A percentile compares a stretch with the other conserved stretches of the same genome.
These are phyloP conservation scores for Penicillium sp. DNA, from an alignment of 2,329 filamentous ascomycete genomes.

Conservation along the genomic window DNA sequence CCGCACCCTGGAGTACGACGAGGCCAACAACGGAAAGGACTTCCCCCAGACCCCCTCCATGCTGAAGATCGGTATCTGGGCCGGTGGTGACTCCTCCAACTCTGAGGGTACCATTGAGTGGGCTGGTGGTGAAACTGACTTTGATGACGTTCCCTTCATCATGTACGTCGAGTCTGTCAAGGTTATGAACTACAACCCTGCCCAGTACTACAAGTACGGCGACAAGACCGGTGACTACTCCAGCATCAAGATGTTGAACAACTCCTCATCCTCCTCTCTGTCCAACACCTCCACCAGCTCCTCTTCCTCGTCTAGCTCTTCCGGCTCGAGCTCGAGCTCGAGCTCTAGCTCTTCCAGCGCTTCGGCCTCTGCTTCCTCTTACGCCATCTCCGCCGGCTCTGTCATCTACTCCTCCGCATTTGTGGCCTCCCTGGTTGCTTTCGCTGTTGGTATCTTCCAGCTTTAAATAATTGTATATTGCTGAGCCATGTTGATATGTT, in stretches of 20 bases:
- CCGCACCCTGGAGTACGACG: slow-evolving; percentile 61
- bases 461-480: neutral
- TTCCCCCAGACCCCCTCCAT: slow-evolving; percentile 75
- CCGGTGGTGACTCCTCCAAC: slow-evolving; percentile 56
- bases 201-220: slow-evolving; percentile 63
- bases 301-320: slow-evolving; percentile 4
- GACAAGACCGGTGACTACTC: slow-evolving; percentile 63
- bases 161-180: slow-evolving; percentile 69
- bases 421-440: neutral
- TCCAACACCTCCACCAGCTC: neutral
- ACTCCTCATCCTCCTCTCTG: neutral
- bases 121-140: slow-evolving; percentile 71
- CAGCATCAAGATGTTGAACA: slow-evolving; percentile 50
- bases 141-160: slow-evolving; percentile 63
- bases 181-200: slow-evolving; percentile 58
- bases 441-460: slow-evolving; percentile 5
- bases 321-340: slow-evolving; percentile 9
- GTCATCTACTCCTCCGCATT: slow-evolving; percentile 6
- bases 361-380: slow-evolving; percentile 30
- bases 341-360: slow-evolving; percentile 5
- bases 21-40: slow-evolving; percentile 58
- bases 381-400: slow-evolving; percentile 17
- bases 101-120: slow-evolving; percentile 59
- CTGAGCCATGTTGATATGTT: neutral
- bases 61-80: slow-evolving; percentile 69